phyloP scores from a whole-genome alignment of 352 stramenopile genomes.

The Globisporangium polare region DNA sequence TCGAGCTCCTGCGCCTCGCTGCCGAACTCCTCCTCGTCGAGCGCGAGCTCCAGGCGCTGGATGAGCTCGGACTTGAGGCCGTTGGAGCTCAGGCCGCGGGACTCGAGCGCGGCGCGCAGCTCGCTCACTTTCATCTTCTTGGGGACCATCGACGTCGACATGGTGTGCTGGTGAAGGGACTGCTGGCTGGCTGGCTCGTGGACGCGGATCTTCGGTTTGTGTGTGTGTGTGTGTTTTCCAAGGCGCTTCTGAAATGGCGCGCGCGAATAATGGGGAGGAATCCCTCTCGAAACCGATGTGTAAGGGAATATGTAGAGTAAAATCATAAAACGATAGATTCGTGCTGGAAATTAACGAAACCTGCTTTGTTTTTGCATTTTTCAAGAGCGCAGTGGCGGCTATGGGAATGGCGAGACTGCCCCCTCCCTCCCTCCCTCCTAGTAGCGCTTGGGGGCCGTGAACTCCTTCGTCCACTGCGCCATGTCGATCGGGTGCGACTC shows the following conservation, averaged over 20 bases:
- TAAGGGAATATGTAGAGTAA: not conserved
- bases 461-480: conserved; percentile 95
- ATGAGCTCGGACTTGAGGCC: conserved; percentile 89
- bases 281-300: not conserved
- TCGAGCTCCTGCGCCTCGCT: conserved; percentile 69
- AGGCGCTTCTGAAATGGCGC: no score
- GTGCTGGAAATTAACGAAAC: not conserved
- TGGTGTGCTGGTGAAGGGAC: conserved; percentile 9
- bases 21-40: conserved; percentile 87
- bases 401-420: not conserved
- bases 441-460: conserved; percentile 78
- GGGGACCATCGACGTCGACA: conserved; percentile 70
- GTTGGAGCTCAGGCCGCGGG: conserved; percentile 75
- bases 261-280: not conserved
- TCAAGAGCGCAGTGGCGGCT: not conserved
- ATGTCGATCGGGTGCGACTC: conserved; percentile 98
- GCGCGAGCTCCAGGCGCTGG: conserved; percentile 81
- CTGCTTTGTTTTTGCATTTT: not conserved
- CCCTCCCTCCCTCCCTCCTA: no score
- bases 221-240: not conserved
- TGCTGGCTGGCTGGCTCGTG: not conserved
- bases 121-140: conserved; percentile 93
- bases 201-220: conserved; percentile 1
- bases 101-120: conserved; percentile 79
- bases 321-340: not conserved